Conservation (phyloP, 352 stramenopile species). For the Globisporangium ultimum region DNA sequence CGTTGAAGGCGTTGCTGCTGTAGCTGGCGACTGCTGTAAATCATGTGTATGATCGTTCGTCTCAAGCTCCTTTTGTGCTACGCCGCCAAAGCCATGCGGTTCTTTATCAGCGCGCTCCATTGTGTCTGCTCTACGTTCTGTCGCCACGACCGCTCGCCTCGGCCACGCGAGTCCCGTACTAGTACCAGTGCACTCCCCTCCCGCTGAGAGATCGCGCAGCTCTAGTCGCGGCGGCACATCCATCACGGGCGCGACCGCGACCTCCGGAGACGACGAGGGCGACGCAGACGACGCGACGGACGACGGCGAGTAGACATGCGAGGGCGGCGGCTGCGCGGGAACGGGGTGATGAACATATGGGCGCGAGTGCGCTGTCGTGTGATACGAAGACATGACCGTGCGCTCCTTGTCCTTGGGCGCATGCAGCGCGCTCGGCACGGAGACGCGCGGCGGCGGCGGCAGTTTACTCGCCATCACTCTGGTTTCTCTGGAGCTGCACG, state of each 20-base stretch:
- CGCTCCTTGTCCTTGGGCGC: background rate
- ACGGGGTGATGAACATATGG: background rate
- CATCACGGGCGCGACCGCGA: slow-evolving; percentile 6
- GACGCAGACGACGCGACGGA: slow-evolving; percentile 13
- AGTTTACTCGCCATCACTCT: slow-evolving; percentile 2
- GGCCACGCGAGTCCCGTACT: too few species aligned
- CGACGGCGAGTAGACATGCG: slow-evolving; percentile 1
- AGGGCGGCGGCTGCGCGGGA: background rate
- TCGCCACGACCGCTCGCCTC: background rate
- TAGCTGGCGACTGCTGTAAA: too few species aligned
- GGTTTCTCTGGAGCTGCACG: too few species aligned
- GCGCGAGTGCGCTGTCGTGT: too few species aligned
- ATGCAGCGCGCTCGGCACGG: background rate
- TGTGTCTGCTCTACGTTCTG: background rate
- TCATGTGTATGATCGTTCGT: too few species aligned
- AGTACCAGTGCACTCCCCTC: background rate
- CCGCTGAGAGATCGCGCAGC: slow-evolving; percentile 15
- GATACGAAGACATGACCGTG: too few species aligned
- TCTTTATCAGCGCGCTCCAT: background rate
- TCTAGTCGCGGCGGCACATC: slow-evolving; percentile 13
- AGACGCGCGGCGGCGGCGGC: background rate
- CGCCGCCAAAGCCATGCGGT: too few species aligned
- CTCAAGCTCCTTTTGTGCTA: too few species aligned
- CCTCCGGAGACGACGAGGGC: slow-evolving; percentile 8
- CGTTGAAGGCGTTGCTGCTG: too few species aligned